Base-by-base conservation (phyloP, 1,284 basidiomycete genomes). In the Rhizopogon hawkerae region DNA sequence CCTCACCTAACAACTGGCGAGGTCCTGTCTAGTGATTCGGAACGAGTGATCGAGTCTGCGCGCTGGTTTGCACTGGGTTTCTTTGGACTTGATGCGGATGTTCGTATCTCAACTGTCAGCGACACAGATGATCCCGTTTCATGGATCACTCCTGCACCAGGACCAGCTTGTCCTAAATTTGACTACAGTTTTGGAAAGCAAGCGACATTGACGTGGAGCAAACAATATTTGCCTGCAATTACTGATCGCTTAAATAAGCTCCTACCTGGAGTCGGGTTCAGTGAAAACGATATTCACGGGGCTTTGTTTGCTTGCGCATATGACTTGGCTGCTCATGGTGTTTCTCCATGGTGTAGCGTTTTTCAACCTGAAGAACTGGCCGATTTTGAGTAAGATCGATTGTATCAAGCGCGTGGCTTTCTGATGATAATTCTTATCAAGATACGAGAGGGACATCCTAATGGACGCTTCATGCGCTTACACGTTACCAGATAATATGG, bases 381-480 rank as follows among this genome's bases (percentile, higher is more conserved):
- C 44, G 58, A 65, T 51, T 73, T 74, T 45, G 69, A 70, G 66
- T 64, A 54, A 35, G 60, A 54, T 35, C 43, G n/a, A 21, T 50
- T 10, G 21, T 11, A 9, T 23, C 10, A n/a, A 23, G 18, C 11
- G 31, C 14, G 13, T 49, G 5, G 29, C 33, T 47, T 34, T 34
- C 16, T 49, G 23, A 48, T 35, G 11, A 37, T 16, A 3, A 26
- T 10, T 14, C 10, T 18, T 33, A 21, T 46, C 5, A 34, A 55
- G 56, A 36, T 70, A 71, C 54, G 68, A 71, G 51, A 60, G 72
- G 39, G 72, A 74, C 53, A 51, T 73, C 38, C 59, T 73, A 43
- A 72, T 73, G 72, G 58, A 65, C 44, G 68, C 69, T 46, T 70
- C 70, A 3, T 73, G 73, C 50, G 71, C 69, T 4, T 73, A 72